Percentiles rank a stretch among this genome's conserved stretches.
These are phyloP conservation scores for Amanita rubescens DNA, from an alignment of 768 basidiomycete species.

Conservation along the genomic window DNA sequence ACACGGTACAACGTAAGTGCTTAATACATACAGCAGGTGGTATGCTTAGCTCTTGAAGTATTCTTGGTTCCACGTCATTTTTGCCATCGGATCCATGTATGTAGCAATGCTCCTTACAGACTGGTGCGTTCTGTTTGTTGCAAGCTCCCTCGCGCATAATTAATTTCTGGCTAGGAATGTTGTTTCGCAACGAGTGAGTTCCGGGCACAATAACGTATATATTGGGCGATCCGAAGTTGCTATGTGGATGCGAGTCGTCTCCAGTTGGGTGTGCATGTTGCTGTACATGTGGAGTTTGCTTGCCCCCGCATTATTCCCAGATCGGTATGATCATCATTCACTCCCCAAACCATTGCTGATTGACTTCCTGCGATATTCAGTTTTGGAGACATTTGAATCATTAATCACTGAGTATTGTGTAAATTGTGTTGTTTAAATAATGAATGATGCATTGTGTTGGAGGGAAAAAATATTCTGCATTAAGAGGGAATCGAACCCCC, in stretches of 20 bases:
- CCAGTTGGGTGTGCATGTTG: constrained; percentile 88
- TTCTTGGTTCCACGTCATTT: constrained; percentile 98
- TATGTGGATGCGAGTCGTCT: constrained; percentile 99
- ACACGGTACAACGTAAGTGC: constrained; percentile 85
- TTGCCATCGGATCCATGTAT: constrained; percentile 94
- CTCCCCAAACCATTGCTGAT: not conserved
- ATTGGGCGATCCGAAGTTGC: constrained; percentile 94
- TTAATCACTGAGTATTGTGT: not conserved
- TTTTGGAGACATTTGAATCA: constrained; percentile 16
- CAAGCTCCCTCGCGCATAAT: not conserved
- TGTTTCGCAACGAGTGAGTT: constrained; percentile 48
- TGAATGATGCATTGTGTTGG: not conserved
- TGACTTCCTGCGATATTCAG: not conserved
- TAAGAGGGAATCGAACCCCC: constrained; percentile 85
- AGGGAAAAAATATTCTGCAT: not conserved
- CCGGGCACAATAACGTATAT: constrained; percentile 64
- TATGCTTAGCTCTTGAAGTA: constrained; percentile 46
- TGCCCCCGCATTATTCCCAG: constrained; percentile 87
- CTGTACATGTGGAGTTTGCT: constrained; percentile 84
- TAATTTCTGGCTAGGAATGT: constrained; percentile 49
- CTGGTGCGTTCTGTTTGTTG: constrained; percentile 52
- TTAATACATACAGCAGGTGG: not conserved
- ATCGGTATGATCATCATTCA: constrained; percentile 48
- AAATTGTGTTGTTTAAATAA: not conserved
- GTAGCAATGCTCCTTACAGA: constrained; percentile 95